Base-by-base conservation (phyloP, 441 rosid genomes). In the Adansonia grandidieri region DNA sequence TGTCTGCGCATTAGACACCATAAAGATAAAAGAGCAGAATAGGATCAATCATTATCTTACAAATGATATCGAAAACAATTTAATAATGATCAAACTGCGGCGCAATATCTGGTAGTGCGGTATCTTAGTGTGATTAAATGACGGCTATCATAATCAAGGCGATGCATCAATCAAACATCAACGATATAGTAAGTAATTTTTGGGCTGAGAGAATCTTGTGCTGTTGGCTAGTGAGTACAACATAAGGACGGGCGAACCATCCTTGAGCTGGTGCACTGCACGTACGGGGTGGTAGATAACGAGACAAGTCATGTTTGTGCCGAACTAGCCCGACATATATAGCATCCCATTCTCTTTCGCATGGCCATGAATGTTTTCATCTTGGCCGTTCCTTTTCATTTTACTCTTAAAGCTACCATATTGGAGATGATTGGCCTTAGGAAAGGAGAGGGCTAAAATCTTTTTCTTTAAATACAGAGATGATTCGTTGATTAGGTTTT, bases 11-110 rank as follows among this genome's bases (percentile, higher is more conserved):
- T 11, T 15, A 44, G 66, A 78, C 64, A 78, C 50, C 13, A 60
- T 62, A 78, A 71, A 9, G 76, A 61, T 78, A 69, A 58, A 69
- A 58, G 7, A 13, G 15, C 20, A 65, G 22, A 3, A 17, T 32
- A 62, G 47, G 56, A 62, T 32, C 68, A 9, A 63, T 63, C 17
- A 14, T 56, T 56, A 53, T 53, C 54, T 53, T 53, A 14, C 11
- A 2, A 5, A 53, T 53, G 0, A 53, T 14, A 7, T n/a, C 17
- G 28, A 53, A 53, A 53, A 53, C 57, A 53, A 53, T 4, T 14
- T 53, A 53, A 53, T 24, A 24, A 1, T 17, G 57, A 53, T 53
- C 57, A 53, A 14, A 56, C 60, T 2, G 10, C 9, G 22, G 24
- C 24, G 22, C 61, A 57, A 17, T 57, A 57, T 57, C 10, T 0